Evolutionary conservation across 345 rosid species (phyloP), one percentile per base, ranked within the genome.

Genomic region (Brassica carinata): DNA sequence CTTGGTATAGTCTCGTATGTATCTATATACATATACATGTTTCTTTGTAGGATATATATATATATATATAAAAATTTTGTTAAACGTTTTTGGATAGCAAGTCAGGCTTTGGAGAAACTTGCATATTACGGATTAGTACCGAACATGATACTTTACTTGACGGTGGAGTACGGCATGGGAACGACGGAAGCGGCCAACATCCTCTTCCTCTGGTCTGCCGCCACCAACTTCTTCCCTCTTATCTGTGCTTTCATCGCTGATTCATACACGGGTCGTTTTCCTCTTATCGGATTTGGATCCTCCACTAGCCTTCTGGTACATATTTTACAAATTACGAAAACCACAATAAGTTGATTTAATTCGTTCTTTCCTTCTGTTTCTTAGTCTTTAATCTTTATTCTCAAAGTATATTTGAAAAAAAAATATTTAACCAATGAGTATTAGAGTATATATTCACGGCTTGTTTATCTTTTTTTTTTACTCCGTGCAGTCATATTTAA

Each of bases 221-320:
- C 87, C 34, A 67, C 83, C 67, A 83, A 82, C 78, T 86, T 91
- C 76, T 68, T 79, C 11, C 96, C 98, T n/a, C 53, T 86, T 19
- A 0, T 89, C 19, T 91, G 90, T 13, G 94, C 94, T 8, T 79
- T 93, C 53, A 69, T 89, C 6, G 91, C 92, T 1, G 96, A 93
- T 83, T 91, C 93, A 72, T 91, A 66, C 62, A 48, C 87, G 5
- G 98, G 96, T 57, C 89, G 90, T 3, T 89, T 67, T 79, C 68
- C 57, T 1, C 89, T 86, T 71, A 87, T 93, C 71, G 90, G 87
- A 0, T 76, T 81, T 33, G 96, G 94, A 7, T 88, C 85, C 72
- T 43, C 79, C 27, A 23, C 72, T 15, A 84, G 83, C 74, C 87
- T 91, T 17, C 58, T 87, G 90, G 96, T 91, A 63, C 27, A 43